Conservation (phyloP, 1,139 yeast genomes). For the Suhomyces wounanorum region DNA sequence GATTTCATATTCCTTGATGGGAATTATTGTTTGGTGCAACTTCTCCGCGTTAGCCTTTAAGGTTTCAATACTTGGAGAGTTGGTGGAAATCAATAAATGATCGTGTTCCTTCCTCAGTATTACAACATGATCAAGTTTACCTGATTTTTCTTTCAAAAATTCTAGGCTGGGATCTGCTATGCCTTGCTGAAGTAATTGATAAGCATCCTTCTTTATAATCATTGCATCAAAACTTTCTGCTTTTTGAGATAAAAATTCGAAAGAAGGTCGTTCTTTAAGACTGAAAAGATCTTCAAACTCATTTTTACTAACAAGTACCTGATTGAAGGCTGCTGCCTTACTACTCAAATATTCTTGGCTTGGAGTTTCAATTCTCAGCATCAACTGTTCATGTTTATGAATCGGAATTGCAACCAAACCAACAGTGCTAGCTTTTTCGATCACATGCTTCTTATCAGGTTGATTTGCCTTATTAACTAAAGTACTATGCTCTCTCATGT, state of each 20-base stretch:
- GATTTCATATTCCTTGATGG: constrained; percentile 13
- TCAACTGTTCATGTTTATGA: constrained; percentile 18
- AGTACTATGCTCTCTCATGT: constrained; percentile 21
- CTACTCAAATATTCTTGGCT: constrained; percentile 17
- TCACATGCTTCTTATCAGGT: constrained; percentile 40
- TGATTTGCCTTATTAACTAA: constrained; percentile 27
- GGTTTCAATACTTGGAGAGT: constrained; percentile 16
- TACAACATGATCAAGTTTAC: constrained; percentile 13
- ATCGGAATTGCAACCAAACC: constrained; percentile 24
- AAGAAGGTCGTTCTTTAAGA: constrained; percentile 16
- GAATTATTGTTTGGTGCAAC: constrained; percentile 9
- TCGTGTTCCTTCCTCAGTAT: constrained; percentile 11
- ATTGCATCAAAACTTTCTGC: constrained; percentile 11
- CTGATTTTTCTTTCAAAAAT: constrained; percentile 24
- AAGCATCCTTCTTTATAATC: constrained; percentile 15
- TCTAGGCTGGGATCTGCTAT: constrained; percentile 26
- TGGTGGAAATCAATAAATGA: constrained; percentile 6
- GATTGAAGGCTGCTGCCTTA: constrained; percentile 11
- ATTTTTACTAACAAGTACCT: constrained; percentile 11
- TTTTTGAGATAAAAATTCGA: constrained; percentile 20
- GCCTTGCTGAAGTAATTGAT: constrained; percentile 13
- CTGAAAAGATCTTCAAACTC: constrained; percentile 14
- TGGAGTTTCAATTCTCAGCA: constrained; percentile 15
- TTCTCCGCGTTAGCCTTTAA: constrained; percentile 9
- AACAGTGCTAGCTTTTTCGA: constrained; percentile 29